Evolutionary conservation across 2,329 filamentous ascomycete species (phyloP).

Genomic region (Alternaria infectoria): DNA sequence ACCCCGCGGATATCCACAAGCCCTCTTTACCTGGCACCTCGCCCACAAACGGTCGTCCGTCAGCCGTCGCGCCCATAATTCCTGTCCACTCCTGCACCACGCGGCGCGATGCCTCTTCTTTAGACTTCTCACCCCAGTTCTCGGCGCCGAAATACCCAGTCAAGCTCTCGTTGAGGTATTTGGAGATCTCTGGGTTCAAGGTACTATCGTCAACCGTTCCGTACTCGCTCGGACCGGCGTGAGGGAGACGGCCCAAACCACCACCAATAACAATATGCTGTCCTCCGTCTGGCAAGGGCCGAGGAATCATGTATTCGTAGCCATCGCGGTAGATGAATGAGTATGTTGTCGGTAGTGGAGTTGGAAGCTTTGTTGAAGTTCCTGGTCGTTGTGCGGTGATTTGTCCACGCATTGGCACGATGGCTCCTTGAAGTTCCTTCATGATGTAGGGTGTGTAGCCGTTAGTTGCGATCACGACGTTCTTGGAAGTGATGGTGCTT

Average conservation of each 20-base stretch:
- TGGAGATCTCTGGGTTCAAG: conserved; percentile 59
- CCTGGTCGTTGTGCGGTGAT: conserved; percentile 48
- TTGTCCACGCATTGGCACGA: conserved; percentile 52
- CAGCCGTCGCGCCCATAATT: conserved; percentile 60
- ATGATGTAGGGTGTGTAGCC: conserved; percentile 43
- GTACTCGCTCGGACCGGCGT: conserved; percentile 57
- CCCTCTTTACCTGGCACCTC: conserved; percentile 51
- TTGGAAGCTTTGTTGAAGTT: conserved; percentile 45
- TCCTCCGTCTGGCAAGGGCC: conserved; percentile 47
- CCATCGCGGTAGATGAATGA: conserved; percentile 66
- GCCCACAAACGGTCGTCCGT: conserved; percentile 58
- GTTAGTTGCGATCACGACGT: conserved; percentile 44
- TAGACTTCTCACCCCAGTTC: conserved; percentile 44
- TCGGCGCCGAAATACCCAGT: conserved; percentile 58
- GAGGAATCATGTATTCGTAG: conserved; percentile 72
- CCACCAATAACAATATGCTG: conserved; percentile 69
- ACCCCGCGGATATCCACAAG: conserved; percentile 64
- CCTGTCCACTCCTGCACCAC: conserved; percentile 54
- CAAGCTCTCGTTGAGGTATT: conserved; percentile 54
- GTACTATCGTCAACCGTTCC: conserved; percentile 64
- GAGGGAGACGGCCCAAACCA: conserved; percentile 54
- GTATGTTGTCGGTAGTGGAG: conserved; percentile 60
- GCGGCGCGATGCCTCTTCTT: conserved; percentile 22
- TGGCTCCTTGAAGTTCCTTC: conserved; percentile 45
- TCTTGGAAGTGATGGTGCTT: conserved; percentile 19